Conservation (phyloP, 768 basidiomycete species). For the Glaciozyma antarctica region DNA sequence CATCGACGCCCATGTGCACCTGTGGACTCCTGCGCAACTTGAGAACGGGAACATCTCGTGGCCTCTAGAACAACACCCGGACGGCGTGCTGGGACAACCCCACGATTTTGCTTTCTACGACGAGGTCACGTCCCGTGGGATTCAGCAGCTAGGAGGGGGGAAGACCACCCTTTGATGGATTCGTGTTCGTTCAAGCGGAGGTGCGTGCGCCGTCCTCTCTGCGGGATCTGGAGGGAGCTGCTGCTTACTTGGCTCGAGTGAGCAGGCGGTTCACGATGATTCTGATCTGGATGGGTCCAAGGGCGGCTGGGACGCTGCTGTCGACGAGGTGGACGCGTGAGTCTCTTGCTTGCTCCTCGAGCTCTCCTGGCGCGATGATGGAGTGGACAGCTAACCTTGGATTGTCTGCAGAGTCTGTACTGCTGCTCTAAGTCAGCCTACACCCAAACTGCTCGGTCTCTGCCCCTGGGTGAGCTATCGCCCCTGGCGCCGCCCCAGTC, state of each 20-base stretch:
- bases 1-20: slow-evolving; percentile 16
- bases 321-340: slow-evolving; percentile 22
- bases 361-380: neutral
- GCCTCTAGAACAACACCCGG: neutral
- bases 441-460: slow-evolving; percentile 8
- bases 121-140: neutral
- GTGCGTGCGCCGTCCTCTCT: neutral
- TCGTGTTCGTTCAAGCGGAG: slow-evolving; percentile 25
- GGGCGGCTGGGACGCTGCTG: slow-evolving; percentile 24
- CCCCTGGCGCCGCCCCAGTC: neutral
- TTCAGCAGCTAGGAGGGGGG: neutral
- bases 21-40: slow-evolving; percentile 6
- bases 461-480: slow-evolving; percentile 20
- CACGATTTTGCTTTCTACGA: neutral
- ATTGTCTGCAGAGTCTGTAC: slow-evolving; percentile 4
- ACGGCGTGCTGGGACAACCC: neutral
- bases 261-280: slow-evolving; percentile 14
- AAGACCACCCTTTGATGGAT: neutral
- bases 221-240: neutral
- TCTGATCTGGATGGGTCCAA: slow-evolving; percentile 7
- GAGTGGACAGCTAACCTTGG: neutral
- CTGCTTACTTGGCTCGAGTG: neutral
- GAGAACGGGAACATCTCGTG: neutral
- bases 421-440: neutral
- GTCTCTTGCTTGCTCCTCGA: neutral